Conservation (phyloP, 1,284 basidiomycete species). For the Puccinia horiana region DNA sequence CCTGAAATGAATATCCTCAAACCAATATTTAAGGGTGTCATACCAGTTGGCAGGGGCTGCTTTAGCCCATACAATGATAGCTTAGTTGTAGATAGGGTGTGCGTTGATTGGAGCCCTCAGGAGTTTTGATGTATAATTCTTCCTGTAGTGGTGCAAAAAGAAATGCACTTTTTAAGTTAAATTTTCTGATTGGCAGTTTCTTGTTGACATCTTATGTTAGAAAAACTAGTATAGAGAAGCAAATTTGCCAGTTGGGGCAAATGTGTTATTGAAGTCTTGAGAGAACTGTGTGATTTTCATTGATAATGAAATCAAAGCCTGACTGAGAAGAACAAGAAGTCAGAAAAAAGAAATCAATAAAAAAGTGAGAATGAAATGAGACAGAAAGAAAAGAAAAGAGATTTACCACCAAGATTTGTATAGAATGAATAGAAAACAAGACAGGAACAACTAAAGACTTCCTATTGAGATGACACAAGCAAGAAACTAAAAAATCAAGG, state of each 20-base stretch:
- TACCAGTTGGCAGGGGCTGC: not conserved
- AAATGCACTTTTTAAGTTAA: not conserved
- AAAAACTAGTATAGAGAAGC: not conserved
- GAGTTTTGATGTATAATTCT: not conserved
- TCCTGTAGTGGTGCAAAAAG: not conserved
- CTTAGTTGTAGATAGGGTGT: not conserved
- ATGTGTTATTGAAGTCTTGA: not conserved
- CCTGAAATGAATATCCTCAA: not conserved
- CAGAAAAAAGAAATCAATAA: too few relatives aligned
- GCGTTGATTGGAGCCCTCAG: not conserved
- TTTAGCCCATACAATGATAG: conserved; percentile 4
- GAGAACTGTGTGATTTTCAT: too few relatives aligned
- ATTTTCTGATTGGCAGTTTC: not conserved
- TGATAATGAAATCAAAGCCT: too few relatives aligned
- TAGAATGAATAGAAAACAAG: too few relatives aligned
- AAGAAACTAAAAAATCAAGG: too few relatives aligned
- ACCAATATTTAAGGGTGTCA: not conserved
- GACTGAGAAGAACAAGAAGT: too few relatives aligned
- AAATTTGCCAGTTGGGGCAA: conserved; percentile 12
- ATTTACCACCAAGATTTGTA: too few relatives aligned
- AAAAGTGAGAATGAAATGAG: too few relatives aligned
- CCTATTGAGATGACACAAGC: too few relatives aligned
- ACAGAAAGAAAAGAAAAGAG: too few relatives aligned
- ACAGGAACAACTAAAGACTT: too few relatives aligned
- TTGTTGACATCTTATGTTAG: not conserved